A percentile compares a stretch with the other conserved stretches of the same genome.
Evolutionary conservation across 148 eudicot genomes (phyloP).

Genomic region (Diospyros kaki): DNA sequence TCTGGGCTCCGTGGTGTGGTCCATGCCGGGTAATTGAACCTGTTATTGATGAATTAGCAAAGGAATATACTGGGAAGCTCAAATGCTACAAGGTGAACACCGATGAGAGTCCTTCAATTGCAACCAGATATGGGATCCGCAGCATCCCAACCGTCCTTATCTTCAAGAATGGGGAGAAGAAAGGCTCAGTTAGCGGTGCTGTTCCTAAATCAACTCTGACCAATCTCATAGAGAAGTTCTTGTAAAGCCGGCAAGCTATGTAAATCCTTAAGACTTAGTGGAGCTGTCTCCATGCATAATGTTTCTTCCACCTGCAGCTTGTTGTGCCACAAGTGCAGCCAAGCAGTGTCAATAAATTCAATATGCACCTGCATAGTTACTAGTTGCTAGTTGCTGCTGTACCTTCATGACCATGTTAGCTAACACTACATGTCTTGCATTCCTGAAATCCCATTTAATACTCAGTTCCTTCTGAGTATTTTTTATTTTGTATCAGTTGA

Average conservation of each 20-base stretch:
- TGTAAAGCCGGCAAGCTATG: constrained; percentile 30
- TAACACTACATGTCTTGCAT: constrained; percentile 3
- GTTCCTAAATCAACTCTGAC: constrained; percentile 77
- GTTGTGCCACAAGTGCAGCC: background rate
- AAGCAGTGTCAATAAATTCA: constrained; percentile 10
- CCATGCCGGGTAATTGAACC: constrained; percentile 90
- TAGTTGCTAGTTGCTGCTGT: constrained; percentile 2
- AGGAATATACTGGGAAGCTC: constrained; percentile 66
- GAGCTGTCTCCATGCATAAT: background rate
- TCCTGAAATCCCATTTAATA: background rate
- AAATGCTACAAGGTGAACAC: constrained; percentile 86
- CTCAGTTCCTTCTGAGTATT: too few species aligned
- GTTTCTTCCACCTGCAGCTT: background rate
- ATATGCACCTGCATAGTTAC: constrained; percentile 13
- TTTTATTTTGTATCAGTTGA: too few species aligned
- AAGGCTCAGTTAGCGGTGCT: constrained; percentile 90
- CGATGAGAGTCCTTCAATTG: constrained; percentile 69
- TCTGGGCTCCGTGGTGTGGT: constrained; percentile 99
- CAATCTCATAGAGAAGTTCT: constrained; percentile 70
- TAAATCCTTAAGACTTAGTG: background rate
- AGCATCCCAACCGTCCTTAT: constrained; percentile 89
- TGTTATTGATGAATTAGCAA: constrained; percentile 66
- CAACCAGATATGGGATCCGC: constrained; percentile 73
- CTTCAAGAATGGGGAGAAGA: constrained; percentile 88
- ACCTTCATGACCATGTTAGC: background rate